Percentiles rank a stretch among this genome's conserved stretches.
These are phyloP conservation scores for Phytophthora boehmeriae DNA, from an alignment of 352 stramenopile genomes.

Conservation along the genomic window DNA sequence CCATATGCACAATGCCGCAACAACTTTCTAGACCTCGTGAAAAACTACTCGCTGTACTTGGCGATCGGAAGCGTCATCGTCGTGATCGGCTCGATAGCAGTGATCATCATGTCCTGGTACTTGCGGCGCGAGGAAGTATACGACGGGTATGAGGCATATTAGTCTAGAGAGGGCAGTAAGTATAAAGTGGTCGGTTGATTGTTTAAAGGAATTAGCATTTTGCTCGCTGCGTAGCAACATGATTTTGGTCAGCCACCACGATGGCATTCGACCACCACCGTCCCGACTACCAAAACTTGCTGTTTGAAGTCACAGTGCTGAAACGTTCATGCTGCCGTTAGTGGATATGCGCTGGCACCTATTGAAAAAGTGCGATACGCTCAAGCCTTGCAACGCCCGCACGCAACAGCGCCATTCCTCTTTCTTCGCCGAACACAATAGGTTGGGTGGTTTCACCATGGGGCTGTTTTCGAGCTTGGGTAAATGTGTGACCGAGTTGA, in stretches of 20 bases:
- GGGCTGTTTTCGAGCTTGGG: slow-evolving; percentile 29
- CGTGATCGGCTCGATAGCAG: slow-evolving; percentile 39
- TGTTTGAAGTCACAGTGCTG: neutral
- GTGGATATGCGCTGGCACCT: neutral
- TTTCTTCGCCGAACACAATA: slow-evolving; percentile 13
- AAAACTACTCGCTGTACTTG: slow-evolving; percentile 41
- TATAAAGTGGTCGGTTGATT: neutral
- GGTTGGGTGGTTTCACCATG: slow-evolving; percentile 20
- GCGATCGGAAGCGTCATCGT: slow-evolving; percentile 49
- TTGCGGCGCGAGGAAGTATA: slow-evolving; percentile 44
- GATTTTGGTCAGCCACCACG: neutral
- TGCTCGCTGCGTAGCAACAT: neutral
- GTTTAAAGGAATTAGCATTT: slow-evolving; percentile 17
- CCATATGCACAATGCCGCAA: slow-evolving; percentile 55
- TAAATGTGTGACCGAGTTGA: slow-evolving; percentile 41
- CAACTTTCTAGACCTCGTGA: slow-evolving; percentile 51
- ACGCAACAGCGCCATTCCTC: slow-evolving; percentile 10
- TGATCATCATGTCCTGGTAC: slow-evolving; percentile 55
- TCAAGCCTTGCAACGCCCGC: neutral
- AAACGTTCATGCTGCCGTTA: slow-evolving; percentile 1
- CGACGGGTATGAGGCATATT: slow-evolving; percentile 32
- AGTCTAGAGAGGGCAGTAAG: slow-evolving; percentile 16
- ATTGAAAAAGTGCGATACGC: neutral
- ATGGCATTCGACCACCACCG: too few relatives aligned
- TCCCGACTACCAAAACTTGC: too few relatives aligned